phyloP scores from a whole-genome alignment of 305 asterid species.

The Fraxinus latifolia region DNA sequence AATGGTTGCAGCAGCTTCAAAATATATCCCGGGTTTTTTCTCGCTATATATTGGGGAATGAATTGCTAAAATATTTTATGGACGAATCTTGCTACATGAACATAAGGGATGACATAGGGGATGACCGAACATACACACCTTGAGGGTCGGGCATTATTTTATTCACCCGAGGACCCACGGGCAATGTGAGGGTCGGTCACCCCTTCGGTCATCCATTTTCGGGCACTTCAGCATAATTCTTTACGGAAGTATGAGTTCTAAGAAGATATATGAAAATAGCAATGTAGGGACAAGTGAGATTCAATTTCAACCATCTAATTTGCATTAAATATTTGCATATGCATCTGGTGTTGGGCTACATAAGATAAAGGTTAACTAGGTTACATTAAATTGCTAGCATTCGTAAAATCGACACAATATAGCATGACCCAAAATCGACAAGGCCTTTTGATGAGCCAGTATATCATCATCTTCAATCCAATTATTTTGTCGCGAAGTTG shows the following conservation, averaged over 20 bases:
- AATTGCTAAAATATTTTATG: background rate
- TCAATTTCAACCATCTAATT: background rate
- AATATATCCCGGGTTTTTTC: background rate
- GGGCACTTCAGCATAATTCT: too few relatives aligned
- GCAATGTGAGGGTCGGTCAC: too few relatives aligned
- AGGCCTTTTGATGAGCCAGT: background rate
- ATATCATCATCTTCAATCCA: constrained; percentile 10
- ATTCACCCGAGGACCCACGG: too few relatives aligned
- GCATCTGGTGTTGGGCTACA: background rate
- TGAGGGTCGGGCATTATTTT: too few relatives aligned
- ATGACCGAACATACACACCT: too few relatives aligned
- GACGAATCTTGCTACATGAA: too few relatives aligned
- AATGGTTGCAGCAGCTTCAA: background rate
- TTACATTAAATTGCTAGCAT: background rate
- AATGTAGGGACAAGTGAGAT: too few relatives aligned
- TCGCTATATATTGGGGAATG: background rate
- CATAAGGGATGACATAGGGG: too few relatives aligned
- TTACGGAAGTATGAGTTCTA: too few relatives aligned
- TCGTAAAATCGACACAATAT: background rate
- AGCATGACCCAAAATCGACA: background rate
- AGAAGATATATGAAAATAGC: background rate
- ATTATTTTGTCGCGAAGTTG: constrained; percentile 25
- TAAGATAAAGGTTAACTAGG: background rate
- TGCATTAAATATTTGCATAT: background rate
- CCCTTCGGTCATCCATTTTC: too few relatives aligned